A percentile compares a stretch with the other conserved stretches of the same genome.
phyloP scores from a whole-genome alignment of 73 alveolate species.

The Paramecium primaurelia region DNA sequence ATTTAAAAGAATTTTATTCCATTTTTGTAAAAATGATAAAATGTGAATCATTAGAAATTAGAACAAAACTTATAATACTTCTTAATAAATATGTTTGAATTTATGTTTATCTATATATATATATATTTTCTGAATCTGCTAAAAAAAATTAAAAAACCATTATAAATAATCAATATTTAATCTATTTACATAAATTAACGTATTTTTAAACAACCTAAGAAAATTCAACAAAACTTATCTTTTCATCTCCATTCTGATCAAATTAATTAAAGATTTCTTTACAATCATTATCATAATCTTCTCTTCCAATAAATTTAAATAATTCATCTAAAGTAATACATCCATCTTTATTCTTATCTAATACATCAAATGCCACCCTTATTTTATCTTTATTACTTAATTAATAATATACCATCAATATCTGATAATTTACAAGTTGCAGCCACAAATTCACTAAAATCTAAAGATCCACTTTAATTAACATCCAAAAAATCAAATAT shows the following conservation, averaged over 20 bases:
- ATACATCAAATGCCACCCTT: conserved; percentile 22
- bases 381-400: background rate
- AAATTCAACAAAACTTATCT: background rate
- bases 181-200: background rate
- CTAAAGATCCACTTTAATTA: conserved; percentile 13
- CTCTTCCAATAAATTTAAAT: background rate
- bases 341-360: conserved; percentile 31
- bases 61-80: background rate
- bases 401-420: background rate
- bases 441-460: conserved; percentile 42
- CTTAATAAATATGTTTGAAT: background rate
- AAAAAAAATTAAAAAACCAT: background rate
- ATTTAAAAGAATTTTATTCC: background rate
- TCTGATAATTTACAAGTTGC: conserved; percentile 24
- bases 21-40: conserved; percentile 24
- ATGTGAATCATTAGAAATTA: background rate
- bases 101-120: background rate
- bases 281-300: background rate
- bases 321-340: conserved; percentile 23
- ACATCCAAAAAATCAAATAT: conserved; percentile 23
- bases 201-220: background rate
- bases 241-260: conserved; percentile 16
- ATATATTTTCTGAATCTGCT: background rate
- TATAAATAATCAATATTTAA: background rate
- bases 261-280: background rate